A percentile compares a stretch with the other conserved stretches of the same genome.
These are phyloP conservation scores for Globisporangium alternatum DNA, from an alignment of 352 stramenopile species.

Conservation along the genomic window DNA sequence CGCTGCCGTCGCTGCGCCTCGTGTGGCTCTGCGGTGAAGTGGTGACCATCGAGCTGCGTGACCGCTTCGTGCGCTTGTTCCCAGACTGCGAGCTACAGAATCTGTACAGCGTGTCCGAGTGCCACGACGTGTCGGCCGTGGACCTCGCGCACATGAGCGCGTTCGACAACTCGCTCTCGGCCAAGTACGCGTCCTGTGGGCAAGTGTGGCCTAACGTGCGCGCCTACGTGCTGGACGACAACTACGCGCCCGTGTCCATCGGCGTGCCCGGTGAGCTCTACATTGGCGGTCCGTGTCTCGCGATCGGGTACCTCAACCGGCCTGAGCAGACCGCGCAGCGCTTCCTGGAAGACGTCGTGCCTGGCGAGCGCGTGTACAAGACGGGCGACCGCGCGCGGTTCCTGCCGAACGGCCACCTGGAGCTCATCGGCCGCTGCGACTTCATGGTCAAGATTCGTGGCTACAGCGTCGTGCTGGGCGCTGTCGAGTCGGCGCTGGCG, in stretches of 20 bases:
- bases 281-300: conserved; percentile 83
- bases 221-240: conserved; percentile 76
- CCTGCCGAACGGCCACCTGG: conserved; percentile 87
- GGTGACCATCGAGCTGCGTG: conserved; percentile 87
- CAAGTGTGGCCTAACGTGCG: conserved; percentile 83
- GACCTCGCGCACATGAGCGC: conserved; percentile 72
- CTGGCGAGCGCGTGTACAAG: conserved; percentile 84
- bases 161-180: conserved; percentile 69
- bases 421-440: conserved; percentile 92
- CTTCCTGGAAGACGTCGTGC: conserved; percentile 69
- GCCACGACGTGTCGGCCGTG: conserved; percentile 89
- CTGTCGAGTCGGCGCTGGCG: conserved; percentile 88
- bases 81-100: conserved; percentile 88
- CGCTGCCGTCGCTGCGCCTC: conserved; percentile 75
- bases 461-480: conserved; percentile 92
- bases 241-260: conserved; percentile 53
- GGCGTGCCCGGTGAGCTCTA: conserved; percentile 81
- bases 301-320: conserved; percentile 82
- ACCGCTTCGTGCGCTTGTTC: conserved; percentile 83
- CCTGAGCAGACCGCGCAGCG: conserved; percentile 72
- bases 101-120: conserved; percentile 93
- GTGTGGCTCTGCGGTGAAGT: conserved; percentile 93
- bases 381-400: conserved; percentile 91
- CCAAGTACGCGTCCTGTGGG: conserved; percentile 88
- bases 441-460: conserved; percentile 97